Evolutionary conservation across 176 grass and related monocot genomes (phyloP).

Genomic region (Areca catechu): DNA sequence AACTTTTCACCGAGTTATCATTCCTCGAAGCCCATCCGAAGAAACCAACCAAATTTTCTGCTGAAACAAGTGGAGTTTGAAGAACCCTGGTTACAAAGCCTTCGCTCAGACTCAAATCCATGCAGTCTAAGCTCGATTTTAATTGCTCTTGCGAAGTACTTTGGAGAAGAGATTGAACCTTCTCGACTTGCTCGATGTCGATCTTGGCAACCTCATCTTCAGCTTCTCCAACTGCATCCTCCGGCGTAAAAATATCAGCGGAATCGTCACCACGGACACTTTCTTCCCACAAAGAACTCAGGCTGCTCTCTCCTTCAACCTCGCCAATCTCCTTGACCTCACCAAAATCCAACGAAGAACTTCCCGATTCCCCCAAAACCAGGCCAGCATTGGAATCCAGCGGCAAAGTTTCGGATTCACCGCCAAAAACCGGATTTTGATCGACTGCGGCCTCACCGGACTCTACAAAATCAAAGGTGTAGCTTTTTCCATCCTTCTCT

Average conservation of each 20-base stretch:
- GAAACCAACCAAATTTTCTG: slow-evolving; percentile 47
- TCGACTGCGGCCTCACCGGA: too few relatives aligned
- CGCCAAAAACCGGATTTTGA: too few relatives aligned
- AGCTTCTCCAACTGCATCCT: slow-evolving; percentile 3
- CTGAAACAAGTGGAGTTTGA: slow-evolving; percentile 30
- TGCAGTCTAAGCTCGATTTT: slow-evolving; percentile 38
- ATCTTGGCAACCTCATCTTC: slow-evolving; percentile 19
- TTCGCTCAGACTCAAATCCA: slow-evolving; percentile 57
- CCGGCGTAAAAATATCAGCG: not conserved
- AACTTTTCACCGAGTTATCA: slow-evolving; percentile 37
- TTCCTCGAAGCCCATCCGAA: slow-evolving; percentile 46
- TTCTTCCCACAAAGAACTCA: slow-evolving; percentile 30
- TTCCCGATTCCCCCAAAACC: not conserved
- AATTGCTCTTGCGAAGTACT: slow-evolving; percentile 26
- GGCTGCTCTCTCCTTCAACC: not conserved
- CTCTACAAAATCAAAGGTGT: not conserved
- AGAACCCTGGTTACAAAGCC: slow-evolving; percentile 54
- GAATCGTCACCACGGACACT: too few relatives aligned
- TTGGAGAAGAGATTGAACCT: slow-evolving; percentile 24
- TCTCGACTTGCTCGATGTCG: slow-evolving; percentile 39
- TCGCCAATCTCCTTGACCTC: not conserved
- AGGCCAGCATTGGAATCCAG: too few relatives aligned
- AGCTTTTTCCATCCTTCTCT: too few relatives aligned
- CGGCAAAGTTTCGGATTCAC: too few relatives aligned
- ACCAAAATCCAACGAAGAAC: not conserved